Evolutionary conservation across 192 early-diverging fungal species (phyloP).

Genomic region (Diversispora epigaea): DNA sequence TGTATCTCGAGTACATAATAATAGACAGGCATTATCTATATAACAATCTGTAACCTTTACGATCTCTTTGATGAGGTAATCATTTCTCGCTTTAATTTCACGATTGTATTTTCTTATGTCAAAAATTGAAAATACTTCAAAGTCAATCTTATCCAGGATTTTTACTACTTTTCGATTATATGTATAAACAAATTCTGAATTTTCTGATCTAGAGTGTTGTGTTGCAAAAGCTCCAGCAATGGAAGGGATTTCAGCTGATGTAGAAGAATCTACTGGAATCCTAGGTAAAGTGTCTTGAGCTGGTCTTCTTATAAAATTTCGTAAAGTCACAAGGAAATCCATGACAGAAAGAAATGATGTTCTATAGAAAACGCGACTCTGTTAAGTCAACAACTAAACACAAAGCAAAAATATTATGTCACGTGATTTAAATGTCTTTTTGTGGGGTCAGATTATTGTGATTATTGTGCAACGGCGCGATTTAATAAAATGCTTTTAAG

Average conservation of each 20-base stretch:
- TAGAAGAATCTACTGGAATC: background rate
- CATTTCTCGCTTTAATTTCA: background rate
- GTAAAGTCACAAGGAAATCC: background rate
- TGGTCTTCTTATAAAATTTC: constrained; percentile 1
- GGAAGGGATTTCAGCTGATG: background rate
- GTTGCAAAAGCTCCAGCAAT: background rate
- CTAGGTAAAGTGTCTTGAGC: background rate
- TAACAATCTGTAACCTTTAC: background rate
- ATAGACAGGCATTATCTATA: background rate
- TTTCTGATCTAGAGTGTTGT: background rate
- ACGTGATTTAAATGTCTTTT: too few relatives aligned
- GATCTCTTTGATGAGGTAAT: background rate
- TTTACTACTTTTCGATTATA: background rate
- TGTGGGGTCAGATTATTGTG: too few relatives aligned
- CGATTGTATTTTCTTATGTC: background rate
- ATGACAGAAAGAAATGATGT: background rate
- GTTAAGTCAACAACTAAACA: too few relatives aligned
- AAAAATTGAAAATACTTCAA: background rate
- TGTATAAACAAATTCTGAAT: background rate
- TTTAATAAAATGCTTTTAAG: too few relatives aligned
- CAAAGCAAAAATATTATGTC: too few relatives aligned
- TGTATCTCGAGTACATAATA: background rate
- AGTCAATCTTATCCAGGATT: background rate
- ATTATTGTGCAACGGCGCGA: too few relatives aligned
- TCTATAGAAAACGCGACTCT: too few relatives aligned